Evolutionary conservation across 495 filamentous ascomycete species (phyloP).

Genomic region (Annulohypoxylon stygium): DNA sequence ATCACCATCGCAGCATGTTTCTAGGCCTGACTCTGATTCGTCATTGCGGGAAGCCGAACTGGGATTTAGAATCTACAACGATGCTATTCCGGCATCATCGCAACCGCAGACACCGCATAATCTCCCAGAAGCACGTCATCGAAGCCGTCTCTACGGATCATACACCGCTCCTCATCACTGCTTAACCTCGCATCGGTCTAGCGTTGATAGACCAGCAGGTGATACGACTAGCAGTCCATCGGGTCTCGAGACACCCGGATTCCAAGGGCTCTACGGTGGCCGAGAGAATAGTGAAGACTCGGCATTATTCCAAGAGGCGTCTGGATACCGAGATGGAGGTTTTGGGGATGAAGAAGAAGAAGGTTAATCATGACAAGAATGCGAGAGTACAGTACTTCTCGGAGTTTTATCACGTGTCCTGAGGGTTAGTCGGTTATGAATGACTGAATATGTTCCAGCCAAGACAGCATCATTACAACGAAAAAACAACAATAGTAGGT

Average conservation of each 20-base stretch:
- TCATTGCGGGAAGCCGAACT: conserved; percentile 18
- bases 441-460: neutral
- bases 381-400: neutral
- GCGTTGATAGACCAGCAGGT: conserved; percentile 28
- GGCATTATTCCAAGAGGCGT: conserved; percentile 53
- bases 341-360: conserved; percentile 10
- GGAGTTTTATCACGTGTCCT: conserved; percentile 2
- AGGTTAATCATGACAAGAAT: conserved; percentile 12
- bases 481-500: conserved; percentile 17
- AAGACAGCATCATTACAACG: conserved; percentile 20
- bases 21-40: conserved; percentile 21
- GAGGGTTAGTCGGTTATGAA: conserved; percentile 13
- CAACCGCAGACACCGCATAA: conserved; percentile 70
- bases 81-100: conserved; percentile 60
- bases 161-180: conserved; percentile 60
- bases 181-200: conserved; percentile 22
- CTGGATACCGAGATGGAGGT: conserved; percentile 21
- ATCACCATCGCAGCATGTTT: conserved; percentile 18
- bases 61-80: conserved; percentile 63
- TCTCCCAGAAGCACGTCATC: conserved; percentile 65
- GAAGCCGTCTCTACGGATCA: conserved; percentile 59
- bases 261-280: conserved; percentile 61
- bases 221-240: conserved; percentile 46
- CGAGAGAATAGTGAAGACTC: conserved; percentile 61
- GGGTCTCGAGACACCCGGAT: conserved; percentile 55